A percentile compares a stretch with the other conserved stretches of the same genome.
phyloP scores from a whole-genome alignment of 2,329 filamentous ascomycete genomes.

The Fonsecaea pedrosoi region DNA sequence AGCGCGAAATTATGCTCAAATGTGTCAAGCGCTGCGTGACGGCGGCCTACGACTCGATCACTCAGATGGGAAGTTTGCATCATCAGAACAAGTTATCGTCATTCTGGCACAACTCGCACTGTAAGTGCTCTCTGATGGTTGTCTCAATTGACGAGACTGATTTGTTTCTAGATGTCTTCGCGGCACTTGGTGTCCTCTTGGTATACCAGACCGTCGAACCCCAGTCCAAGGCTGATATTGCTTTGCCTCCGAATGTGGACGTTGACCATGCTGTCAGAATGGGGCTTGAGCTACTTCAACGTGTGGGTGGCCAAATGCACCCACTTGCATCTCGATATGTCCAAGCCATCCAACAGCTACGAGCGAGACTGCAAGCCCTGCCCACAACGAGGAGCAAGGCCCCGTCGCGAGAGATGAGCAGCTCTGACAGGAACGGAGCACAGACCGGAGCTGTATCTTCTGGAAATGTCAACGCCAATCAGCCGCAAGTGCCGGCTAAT shows the following conservation, averaged over 20 bases:
- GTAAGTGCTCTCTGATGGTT: not conserved
- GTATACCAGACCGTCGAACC: conserved; percentile 13
- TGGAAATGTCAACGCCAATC: not conserved
- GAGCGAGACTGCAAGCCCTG: conserved; percentile 3
- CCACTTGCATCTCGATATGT: conserved; percentile 16
- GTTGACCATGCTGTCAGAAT: conserved; percentile 10
- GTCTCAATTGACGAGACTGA: not conserved
- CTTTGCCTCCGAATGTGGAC: conserved; percentile 9
- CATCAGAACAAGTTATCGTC: conserved; percentile 13
- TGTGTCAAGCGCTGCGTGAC: conserved; percentile 16
- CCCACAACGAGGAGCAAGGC: not conserved
- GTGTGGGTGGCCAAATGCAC: conserved; percentile 14
- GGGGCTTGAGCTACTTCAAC: conserved; percentile 10
- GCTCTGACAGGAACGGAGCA: not conserved
- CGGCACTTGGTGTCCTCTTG: conserved; percentile 10
- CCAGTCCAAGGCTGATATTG: conserved; percentile 1
- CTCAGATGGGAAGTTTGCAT: conserved; percentile 11
- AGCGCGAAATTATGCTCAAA: conserved; percentile 14
- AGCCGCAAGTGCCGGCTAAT: not conserved
- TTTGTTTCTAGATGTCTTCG: conserved; percentile 12
- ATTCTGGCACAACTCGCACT: conserved; percentile 18
- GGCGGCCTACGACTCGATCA: conserved; percentile 16
- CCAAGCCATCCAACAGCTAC: conserved; percentile 15
- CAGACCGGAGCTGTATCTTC: not conserved
- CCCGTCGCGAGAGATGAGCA: not conserved